Evolutionary conservation across 257 asterid genomes (phyloP), one percentile per base, ranked within the genome.

Genomic region (Solanum appendiculatum): DNA sequence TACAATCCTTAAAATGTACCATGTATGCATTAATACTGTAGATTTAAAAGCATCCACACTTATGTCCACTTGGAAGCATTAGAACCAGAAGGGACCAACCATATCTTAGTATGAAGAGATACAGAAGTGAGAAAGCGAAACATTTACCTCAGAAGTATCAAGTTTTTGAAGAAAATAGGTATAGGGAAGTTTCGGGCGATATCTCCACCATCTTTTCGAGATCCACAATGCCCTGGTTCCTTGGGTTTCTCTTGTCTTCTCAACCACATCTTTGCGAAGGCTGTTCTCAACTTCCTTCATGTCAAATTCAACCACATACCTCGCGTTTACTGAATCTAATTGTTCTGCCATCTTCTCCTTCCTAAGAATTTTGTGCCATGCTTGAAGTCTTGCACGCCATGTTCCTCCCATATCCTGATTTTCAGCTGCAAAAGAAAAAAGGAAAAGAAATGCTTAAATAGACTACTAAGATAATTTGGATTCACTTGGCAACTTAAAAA

Each of bases 141-240:
- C 69, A 85, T 69, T 90, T 89, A 97, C 99, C 99, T 97, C 99
- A 48, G 97, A 95, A 58, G 96, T 90, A 93, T 97, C 98, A 87
- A 97, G 98, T 90, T 97, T 97, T 88, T 97, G 98, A 88, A 95
- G 95, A 91, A 97, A 97, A 91, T 97, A 97, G 40, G 93, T 96
- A 89, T 97, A 97, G 44, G 99, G 99, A 91, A 97, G 97, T 89
- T 96, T 97, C 46, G 99, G 99, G 54, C 99, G 97, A 92, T 97
- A 97, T 84, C 96, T 97, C 99, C 99, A 97, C 99, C 99, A 97
- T 93, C 99, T 93, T 90, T 97, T 97, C 85, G 99, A 92, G 89
- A 95, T 94, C 99, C 99, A 97, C 87, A 95, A 78, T 23, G 97
- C 99, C 88, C 98, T 91, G 72, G 95, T 92, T 91, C 99, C 98